Evolutionary conservation across 495 filamentous ascomycete genomes (phyloP), one percentile per base, ranked within the genome.

Genomic region (Cudoniella acicularis): DNA sequence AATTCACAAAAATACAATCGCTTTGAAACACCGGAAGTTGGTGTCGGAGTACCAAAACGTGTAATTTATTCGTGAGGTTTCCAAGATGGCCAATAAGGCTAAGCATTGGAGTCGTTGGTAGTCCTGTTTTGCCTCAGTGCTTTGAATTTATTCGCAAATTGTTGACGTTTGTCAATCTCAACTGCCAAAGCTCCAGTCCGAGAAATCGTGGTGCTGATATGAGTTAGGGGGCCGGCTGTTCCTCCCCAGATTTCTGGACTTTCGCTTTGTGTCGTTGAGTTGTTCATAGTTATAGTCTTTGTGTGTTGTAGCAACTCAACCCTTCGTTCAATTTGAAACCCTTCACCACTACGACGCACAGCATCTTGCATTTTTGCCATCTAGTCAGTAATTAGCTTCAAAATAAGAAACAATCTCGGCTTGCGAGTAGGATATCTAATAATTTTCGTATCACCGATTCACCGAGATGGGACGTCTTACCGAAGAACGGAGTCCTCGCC

Each of bases 261-360:
- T n/a, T 8, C 17, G 8, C 16, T n/a, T 21, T n/a, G 20, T 17
- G 20, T n/a, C 4, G 6, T 47, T 8, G 4, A 17, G 43, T 21
- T n/a, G 13, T 47, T n/a, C 16, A 47, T n/a, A n/a, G 13, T 41
- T 24, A 21, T 47, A 13, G 56, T 41, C 20, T 60, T 55, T n/a
- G 13, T 23, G 13, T 54, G 42, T 27, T 60, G 58, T 17, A 60
- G 24, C 18, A 60, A 30, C 43, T 55, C 51, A 17, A 30, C 18
- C 20, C 17, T 49, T 3, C 25, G 16, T 27, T 60, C 51, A n/a
- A 60, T 55, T 49, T 54, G 36, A n/a, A 54, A 40, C 10, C 25
- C 43, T 17, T 50, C 58, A 16, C 49, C 16, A 18, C 51, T 55
- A 2, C 45, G 51, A 49, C 51, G 51, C 9, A 49, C 22, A 11